Conservation (phyloP, 2,329 filamentous ascomycete species). For the Trichoderma sp. region DNA sequence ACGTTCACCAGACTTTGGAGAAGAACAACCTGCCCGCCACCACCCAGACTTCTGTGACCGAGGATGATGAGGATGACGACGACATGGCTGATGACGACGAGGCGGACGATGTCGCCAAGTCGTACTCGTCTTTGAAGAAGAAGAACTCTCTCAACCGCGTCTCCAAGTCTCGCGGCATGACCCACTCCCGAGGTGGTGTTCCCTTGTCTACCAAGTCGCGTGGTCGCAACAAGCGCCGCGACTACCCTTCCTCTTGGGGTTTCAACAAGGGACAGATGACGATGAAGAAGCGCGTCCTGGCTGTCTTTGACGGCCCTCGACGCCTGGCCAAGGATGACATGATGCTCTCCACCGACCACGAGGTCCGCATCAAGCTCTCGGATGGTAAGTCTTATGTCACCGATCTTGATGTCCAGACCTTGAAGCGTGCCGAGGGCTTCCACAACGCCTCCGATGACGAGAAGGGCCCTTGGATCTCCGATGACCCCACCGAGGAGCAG, state of each 20-base stretch:
- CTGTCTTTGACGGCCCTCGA: conserved; percentile 83
- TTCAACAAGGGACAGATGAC: conserved; percentile 91
- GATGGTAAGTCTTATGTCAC: conserved; percentile 81
- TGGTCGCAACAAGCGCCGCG: conserved; percentile 85
- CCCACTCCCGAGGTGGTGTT: conserved; percentile 73
- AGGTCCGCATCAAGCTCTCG: conserved; percentile 79
- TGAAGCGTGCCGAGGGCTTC: conserved; percentile 84
- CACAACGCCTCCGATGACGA: conserved; percentile 77
- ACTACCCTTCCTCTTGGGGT: conserved; percentile 93
- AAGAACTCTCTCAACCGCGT: conserved; percentile 55
- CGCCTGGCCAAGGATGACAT: conserved; percentile 97
- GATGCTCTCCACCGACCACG: conserved; percentile 94
- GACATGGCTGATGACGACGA: conserved; percentile 54
- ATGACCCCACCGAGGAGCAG: conserved; percentile 64
- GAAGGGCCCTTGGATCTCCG: conserved; percentile 78
- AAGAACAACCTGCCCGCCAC: conserved; percentile 57
- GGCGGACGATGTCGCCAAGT: conserved; percentile 38
- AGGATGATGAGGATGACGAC: conserved; percentile 55
- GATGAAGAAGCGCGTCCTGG: conserved; percentile 95
- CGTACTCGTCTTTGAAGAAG: conserved; percentile 44
- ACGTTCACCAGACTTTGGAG: conserved; percentile 60
- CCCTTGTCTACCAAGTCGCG: conserved; percentile 54
- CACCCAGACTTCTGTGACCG: conserved; percentile 36
- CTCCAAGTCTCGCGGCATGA: conserved; percentile 69
- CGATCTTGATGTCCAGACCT: conserved; percentile 85